phyloP scores from a whole-genome alignment of 1,139 yeast genomes.

The Sugiyamaella grinbergsii region DNA sequence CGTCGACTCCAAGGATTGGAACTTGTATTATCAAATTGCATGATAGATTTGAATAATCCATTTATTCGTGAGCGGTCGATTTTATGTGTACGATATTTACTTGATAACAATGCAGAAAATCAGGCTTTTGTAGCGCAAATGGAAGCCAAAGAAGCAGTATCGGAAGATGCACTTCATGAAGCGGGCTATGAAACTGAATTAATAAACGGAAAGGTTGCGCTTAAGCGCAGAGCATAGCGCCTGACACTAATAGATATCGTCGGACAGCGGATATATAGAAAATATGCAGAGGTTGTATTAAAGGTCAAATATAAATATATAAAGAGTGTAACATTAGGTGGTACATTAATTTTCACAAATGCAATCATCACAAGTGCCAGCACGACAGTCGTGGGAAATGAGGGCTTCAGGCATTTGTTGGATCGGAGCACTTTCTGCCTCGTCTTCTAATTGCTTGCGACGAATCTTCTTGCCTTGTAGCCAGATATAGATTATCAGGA shows the following conservation, averaged over 20 bases:
- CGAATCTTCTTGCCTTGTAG: conserved; percentile 53
- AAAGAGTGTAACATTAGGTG: neutral
- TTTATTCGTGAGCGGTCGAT: conserved; percentile 83
- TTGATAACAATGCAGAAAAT: conserved; percentile 64
- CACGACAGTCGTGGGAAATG: conserved; percentile 21
- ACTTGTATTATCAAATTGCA: conserved; percentile 74
- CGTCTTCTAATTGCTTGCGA: conserved; percentile 58
- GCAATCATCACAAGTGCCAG: conserved; percentile 31
- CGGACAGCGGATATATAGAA: no score
- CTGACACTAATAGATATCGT: neutral
- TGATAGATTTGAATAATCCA: conserved; percentile 86
- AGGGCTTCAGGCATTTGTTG: conserved; percentile 50
- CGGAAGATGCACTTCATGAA: conserved; percentile 53
- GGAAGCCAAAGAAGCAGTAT: conserved; percentile 58
- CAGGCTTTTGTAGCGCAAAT: conserved; percentile 71
- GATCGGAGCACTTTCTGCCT: conserved; percentile 60
- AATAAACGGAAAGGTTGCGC: conserved; percentile 54
- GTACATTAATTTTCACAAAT: conserved; percentile 26
- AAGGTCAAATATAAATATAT: conserved; percentile 8
- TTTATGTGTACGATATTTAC: conserved; percentile 67
- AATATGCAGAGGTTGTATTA: neutral
- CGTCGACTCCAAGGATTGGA: conserved; percentile 70
- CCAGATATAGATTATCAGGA: conserved; percentile 56
- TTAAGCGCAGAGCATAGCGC: conserved; percentile 37
- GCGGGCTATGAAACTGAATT: conserved; percentile 64